A percentile compares a stretch with the other conserved stretches of the same genome.
Evolutionary conservation across 495 filamentous ascomycete species (phyloP).

Genomic region (Aspergillus nidulans): DNA sequence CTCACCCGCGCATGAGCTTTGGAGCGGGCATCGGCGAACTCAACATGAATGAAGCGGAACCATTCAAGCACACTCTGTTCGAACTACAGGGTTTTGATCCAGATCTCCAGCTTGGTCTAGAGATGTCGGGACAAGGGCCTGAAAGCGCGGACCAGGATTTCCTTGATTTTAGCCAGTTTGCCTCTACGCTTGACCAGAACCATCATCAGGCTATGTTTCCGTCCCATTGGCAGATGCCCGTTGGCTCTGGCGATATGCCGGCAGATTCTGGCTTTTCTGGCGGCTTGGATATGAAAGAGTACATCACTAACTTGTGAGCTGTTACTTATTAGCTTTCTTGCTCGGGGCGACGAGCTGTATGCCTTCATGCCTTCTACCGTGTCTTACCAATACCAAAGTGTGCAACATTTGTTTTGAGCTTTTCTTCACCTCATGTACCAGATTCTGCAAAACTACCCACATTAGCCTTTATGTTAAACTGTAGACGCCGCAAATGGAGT

Average conservation of each 20-base stretch:
- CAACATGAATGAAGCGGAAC: background rate
- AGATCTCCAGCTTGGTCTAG: constrained; percentile 27
- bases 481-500: background rate
- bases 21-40: background rate
- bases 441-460: background rate
- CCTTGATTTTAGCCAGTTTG: constrained; percentile 38
- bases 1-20: constrained; percentile 7
- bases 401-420: background rate
- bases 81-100: constrained; percentile 24
- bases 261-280: background rate
- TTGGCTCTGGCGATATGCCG: background rate
- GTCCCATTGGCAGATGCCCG: background rate
- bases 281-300: background rate
- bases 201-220: constrained; percentile 6
- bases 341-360: too few relatives aligned
- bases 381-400: background rate
- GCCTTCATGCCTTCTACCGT: too few relatives aligned
- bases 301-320: background rate
- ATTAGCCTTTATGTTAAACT: background rate
- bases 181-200: constrained; percentile 27
- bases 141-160: constrained; percentile 29
- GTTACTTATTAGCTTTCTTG: background rate
- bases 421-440: too few relatives aligned
- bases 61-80: constrained; percentile 10
- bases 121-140: constrained; percentile 19